A percentile compares a stretch with the other conserved stretches of the same genome.
phyloP scores from a whole-genome alignment of 805 yeast genomes.

The Candida hispaniensis region DNA sequence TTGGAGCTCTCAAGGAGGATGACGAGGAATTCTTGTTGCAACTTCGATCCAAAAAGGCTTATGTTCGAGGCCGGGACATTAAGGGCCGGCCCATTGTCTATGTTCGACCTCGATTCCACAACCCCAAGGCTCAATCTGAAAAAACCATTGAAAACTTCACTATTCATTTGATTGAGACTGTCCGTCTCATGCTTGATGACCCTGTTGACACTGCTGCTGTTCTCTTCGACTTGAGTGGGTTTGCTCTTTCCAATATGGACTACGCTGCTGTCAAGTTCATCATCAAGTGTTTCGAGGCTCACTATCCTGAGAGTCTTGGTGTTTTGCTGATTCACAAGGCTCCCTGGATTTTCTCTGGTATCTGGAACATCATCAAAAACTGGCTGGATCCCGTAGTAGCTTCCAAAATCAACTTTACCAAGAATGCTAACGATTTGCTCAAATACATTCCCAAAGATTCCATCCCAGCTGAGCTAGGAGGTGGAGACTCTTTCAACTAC shows the following conservation, averaged over 20 bases:
- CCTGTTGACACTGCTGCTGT: slow-evolving; percentile 74
- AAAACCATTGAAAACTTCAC: slow-evolving; percentile 70
- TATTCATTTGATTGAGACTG: slow-evolving; percentile 63
- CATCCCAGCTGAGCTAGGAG: slow-evolving; percentile 68
- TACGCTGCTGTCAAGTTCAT: slow-evolving; percentile 83
- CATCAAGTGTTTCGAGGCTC: slow-evolving; percentile 84
- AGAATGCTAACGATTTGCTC: slow-evolving; percentile 52
- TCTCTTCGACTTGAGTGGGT: slow-evolving; percentile 76
- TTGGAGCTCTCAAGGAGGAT: slow-evolving; percentile 38
- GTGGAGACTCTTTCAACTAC: slow-evolving; percentile 49
- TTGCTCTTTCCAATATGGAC: slow-evolving; percentile 87
- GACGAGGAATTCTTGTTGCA: slow-evolving; percentile 40
- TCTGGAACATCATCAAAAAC: slow-evolving; percentile 84
- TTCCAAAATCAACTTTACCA: slow-evolving; percentile 76
- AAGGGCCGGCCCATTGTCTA: slow-evolving; percentile 68
- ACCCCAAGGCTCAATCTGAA: slow-evolving; percentile 52
- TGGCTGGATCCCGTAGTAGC: slow-evolving; percentile 98
- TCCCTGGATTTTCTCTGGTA: slow-evolving; percentile 92
- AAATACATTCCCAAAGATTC: slow-evolving; percentile 48
- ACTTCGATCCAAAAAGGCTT: slow-evolving; percentile 57
- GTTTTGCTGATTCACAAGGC: slow-evolving; percentile 80
- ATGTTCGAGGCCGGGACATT: slow-evolving; percentile 62
- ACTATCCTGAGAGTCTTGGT: slow-evolving; percentile 90
- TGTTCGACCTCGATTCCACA: slow-evolving; percentile 71
- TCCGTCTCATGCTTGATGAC: slow-evolving; percentile 63